Evolutionary conservation across 306 rosid species (phyloP).

Genomic region (Quillaja saponaria): DNA sequence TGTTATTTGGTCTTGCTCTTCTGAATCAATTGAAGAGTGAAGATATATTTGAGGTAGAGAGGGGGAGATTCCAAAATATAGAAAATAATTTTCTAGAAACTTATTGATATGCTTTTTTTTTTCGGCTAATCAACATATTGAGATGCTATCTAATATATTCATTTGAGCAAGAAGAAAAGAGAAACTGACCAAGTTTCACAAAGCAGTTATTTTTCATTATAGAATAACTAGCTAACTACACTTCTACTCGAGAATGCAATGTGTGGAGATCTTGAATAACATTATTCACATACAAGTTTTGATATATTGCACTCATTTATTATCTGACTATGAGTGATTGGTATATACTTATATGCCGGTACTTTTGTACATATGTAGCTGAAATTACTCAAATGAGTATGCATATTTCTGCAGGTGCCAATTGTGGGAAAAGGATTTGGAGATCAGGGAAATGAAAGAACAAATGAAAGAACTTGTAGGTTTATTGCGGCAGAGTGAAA

Average conservation of each 20-base stretch:
- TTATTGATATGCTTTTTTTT: neutral
- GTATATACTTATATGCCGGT: conserved; percentile 19
- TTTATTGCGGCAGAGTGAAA: conserved; percentile 91
- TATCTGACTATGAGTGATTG: conserved; percentile 1
- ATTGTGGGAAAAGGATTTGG: conserved; percentile 90
- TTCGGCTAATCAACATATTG: too few relatives aligned
- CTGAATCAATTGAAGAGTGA: conserved; percentile 13
- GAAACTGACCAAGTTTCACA: too few relatives aligned
- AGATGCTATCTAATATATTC: neutral
- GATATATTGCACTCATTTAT: conserved; percentile 6
- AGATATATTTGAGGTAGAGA: neutral
- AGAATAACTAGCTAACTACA: conserved; percentile 20
- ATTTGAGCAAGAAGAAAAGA: neutral
- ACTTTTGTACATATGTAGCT: neutral
- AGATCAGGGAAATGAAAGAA: conserved; percentile 96
- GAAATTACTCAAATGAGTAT: conserved; percentile 31
- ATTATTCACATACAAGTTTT: conserved; percentile 23
- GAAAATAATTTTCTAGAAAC: neutral
- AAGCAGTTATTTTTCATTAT: neutral
- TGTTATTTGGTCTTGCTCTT: neutral
- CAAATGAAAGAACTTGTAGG: conserved; percentile 96
- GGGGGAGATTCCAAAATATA: neutral
- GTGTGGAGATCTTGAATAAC: conserved; percentile 12
- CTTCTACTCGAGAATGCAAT: conserved; percentile 18
- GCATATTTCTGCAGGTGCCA: conserved; percentile 69